phyloP scores from a whole-genome alignment of 768 basidiomycete genomes.

The Strobilomyces dryophilus region DNA sequence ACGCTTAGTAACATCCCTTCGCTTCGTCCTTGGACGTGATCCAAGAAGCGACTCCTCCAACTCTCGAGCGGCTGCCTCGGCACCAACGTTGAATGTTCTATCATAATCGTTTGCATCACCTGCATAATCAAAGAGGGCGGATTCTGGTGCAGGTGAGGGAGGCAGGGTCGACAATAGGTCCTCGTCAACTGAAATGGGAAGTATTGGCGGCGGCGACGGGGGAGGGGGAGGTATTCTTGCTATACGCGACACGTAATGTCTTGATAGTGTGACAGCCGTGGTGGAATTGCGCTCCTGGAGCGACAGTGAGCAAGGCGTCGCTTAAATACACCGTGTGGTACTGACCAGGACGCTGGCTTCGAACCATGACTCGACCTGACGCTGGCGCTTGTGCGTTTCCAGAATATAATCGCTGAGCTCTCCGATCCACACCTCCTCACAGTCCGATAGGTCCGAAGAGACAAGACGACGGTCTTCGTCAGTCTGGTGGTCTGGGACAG shows the following conservation, averaged over 20 bases:
- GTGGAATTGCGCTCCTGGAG: constrained; percentile 66
- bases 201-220: constrained; percentile 35
- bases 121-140: constrained; percentile 28
- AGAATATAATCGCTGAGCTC: constrained; percentile 67
- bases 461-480: constrained; percentile 43
- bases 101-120: constrained; percentile 24
- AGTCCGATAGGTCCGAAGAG: constrained; percentile 82
- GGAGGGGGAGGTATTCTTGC: constrained; percentile 42
- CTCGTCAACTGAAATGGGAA: constrained; percentile 30
- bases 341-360: constrained; percentile 62
- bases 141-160: constrained; percentile 33
- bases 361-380: constrained; percentile 71
- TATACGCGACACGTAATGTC: constrained; percentile 39
- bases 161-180: constrained; percentile 34
- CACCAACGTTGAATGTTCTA: constrained; percentile 27
- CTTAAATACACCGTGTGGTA: not conserved
- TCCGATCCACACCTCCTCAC: constrained; percentile 68
- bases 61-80: constrained; percentile 56
- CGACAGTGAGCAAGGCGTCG: constrained; percentile 2
- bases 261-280: constrained; percentile 44
- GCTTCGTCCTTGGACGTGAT: constrained; percentile 33
- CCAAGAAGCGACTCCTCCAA: constrained; percentile 54
- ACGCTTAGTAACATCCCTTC: constrained; percentile 48
- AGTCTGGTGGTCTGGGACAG: constrained; percentile 19
- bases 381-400: constrained; percentile 70